Evolutionary conservation across 73 alveolate genomes (phyloP), one percentile per base, ranked within the genome.

Genomic region (Paramecium pentaurelia): DNA sequence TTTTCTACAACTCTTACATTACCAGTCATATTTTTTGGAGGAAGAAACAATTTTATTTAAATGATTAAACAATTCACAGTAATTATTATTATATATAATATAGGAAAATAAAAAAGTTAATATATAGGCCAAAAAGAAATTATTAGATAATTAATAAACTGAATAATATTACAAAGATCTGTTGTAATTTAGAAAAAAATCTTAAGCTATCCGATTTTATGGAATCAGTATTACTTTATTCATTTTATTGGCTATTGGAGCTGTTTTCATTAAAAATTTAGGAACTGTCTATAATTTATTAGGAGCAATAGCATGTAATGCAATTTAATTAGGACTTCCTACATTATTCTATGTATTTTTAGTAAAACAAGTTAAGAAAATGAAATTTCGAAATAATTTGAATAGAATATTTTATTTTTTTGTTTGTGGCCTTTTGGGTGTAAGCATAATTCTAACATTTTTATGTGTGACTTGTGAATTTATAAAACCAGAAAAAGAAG

Each of bases 21-120:
- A 7, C 91, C 91, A 22, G 75, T 80, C 9, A 80, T 80, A 45
- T 80, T 80, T 49, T 80, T 80, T 45, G 91, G 91, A 80, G 91
- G 91, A 42, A 80, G 91, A 80, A 80, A 80, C 14, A 80, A 80
- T 10, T 45, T 49, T 47, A 80, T 80, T 28, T 80, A 80, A 14
- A 22, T 80, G 58, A 44, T 80, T 10, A 80, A 80, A 47, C 58
- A 80, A 80, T 45, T 80, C 20, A 75, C 71, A 10, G 91, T 49
- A 42, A 10, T 80, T 6, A n/a, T 38, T 14, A 12, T 45, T 22
- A 10, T 42, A 18, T 4, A 27, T 22, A 4, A 45, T 45, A 0
- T 49, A 80, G 75, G 47, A 42, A 45, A 49, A 80, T 28, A 27
- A 45, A 45, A 80, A 47, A 80, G 73, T 80, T 4, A 47, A 32